Conservation (phyloP, 441 rosid species). For the Mallotus repandus region DNA sequence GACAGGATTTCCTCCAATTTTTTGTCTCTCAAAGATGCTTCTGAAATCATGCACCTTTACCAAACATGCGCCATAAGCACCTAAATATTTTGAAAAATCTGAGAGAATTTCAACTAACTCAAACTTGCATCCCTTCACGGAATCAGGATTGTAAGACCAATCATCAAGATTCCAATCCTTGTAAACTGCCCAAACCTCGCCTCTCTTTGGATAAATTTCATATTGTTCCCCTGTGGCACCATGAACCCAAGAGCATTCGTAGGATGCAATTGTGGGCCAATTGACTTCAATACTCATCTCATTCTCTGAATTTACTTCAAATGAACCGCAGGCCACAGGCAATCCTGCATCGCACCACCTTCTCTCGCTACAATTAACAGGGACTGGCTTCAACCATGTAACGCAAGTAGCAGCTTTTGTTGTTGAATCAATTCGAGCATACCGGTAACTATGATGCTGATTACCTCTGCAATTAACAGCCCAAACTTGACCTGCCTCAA, state of each 20-base stretch:
- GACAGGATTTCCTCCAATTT: conserved; percentile 24
- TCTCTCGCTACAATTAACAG: conserved; percentile 25
- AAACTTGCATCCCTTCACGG: conserved; percentile 21
- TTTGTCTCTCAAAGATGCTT: conserved; percentile 25
- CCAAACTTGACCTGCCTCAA: conserved; percentile 29
- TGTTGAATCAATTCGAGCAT: conserved; percentile 23
- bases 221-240: conserved; percentile 20
- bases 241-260: conserved; percentile 23
- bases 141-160: conserved; percentile 27
- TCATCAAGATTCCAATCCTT: conserved; percentile 29
- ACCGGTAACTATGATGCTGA: conserved; percentile 21
- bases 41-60: conserved; percentile 22
- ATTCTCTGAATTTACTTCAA: conserved; percentile 25
- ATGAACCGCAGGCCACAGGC: conserved; percentile 34
- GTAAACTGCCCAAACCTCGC: conserved; percentile 36
- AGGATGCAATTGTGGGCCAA: conserved; percentile 19
- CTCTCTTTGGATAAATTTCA: conserved; percentile 31
- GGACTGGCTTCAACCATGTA: conserved; percentile 34
- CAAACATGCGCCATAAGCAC: conserved; percentile 18
- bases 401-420: conserved; percentile 22
- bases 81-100: conserved; percentile 29
- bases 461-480: conserved; percentile 15
- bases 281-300: conserved; percentile 24
- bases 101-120: conserved; percentile 26
- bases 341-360: conserved; percentile 29